Percentiles rank a stretch among this genome's conserved stretches.
phyloP scores from a whole-genome alignment of 1,284 basidiomycete genomes.

The Pholiota adiposa region DNA sequence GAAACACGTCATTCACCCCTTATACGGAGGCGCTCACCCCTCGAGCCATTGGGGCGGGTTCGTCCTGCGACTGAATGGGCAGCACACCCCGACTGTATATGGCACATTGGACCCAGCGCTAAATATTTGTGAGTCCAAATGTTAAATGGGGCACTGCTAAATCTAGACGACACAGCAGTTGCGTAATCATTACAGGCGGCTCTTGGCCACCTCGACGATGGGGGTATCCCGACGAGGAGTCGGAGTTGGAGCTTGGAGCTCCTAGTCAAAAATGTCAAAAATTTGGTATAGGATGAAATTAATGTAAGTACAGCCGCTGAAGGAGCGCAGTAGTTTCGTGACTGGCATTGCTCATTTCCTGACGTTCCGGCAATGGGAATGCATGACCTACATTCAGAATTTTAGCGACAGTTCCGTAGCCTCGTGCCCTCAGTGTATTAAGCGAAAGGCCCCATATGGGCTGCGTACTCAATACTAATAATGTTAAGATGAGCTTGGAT shows the following conservation, averaged over 20 bases:
- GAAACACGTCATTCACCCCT: background rate
- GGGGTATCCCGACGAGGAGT: background rate
- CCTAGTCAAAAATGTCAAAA: too few species aligned
- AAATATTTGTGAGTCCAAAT: background rate
- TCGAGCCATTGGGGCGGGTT: background rate
- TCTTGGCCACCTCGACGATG: background rate
- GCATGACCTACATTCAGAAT: too few species aligned
- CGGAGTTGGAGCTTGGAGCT: background rate
- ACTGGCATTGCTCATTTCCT: too few species aligned
- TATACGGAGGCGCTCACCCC: background rate
- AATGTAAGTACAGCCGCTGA: too few species aligned
- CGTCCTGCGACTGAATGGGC: too few species aligned
- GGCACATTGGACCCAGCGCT: background rate
- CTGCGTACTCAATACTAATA: too few species aligned
- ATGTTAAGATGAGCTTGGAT: too few species aligned
- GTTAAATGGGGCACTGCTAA: background rate
- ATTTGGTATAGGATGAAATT: background rate
- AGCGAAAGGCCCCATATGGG: too few species aligned
- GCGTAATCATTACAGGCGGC: background rate
- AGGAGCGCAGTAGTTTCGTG: too few species aligned
- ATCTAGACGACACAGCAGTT: background rate
- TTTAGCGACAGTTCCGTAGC: too few species aligned
- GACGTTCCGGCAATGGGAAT: too few species aligned
- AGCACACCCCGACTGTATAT: background rate
- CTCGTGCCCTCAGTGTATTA: too few species aligned